Percentiles rank a stretch among this genome's conserved stretches.
phyloP scores from a whole-genome alignment of 139 green algal genomes.

The Picochlorum sp. region DNA sequence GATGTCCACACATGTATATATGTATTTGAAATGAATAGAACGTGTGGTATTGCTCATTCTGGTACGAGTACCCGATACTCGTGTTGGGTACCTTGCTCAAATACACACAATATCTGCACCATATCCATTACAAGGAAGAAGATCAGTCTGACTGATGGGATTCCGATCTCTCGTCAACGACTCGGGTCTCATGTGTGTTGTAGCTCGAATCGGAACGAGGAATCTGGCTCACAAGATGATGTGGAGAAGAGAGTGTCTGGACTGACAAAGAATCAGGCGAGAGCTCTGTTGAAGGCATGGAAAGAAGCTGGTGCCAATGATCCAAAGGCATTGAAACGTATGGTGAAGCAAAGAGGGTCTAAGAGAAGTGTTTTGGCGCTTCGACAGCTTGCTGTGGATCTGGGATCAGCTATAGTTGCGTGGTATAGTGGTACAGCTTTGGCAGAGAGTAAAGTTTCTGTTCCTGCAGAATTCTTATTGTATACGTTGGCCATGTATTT shows the following conservation, averaged over 20 bases:
- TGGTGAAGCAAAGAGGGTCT: conserved; percentile 14
- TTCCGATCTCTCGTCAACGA: too few relatives aligned
- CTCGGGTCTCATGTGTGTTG: too few relatives aligned
- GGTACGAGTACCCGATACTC: too few relatives aligned
- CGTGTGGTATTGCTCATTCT: too few relatives aligned
- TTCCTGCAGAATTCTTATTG: conserved; percentile 10
- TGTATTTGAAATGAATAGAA: too few relatives aligned
- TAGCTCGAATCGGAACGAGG: neutral
- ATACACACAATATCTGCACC: too few relatives aligned
- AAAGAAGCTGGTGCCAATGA: conserved; percentile 11
- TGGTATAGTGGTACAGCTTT: conserved; percentile 12
- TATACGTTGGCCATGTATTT: conserved; percentile 25
- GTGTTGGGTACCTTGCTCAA: too few relatives aligned
- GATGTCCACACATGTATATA: too few relatives aligned
- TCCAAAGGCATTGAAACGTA: conserved; percentile 10
- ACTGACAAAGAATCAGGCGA: conserved; percentile 13
- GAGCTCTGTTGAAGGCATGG: conserved; percentile 23
- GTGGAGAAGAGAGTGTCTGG: neutral
- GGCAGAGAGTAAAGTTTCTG: neutral
- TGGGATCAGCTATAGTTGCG: conserved; percentile 1
- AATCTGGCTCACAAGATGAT: neutral
- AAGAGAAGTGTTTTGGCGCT: neutral
- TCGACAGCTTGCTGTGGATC: conserved; percentile 20
- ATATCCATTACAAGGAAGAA: too few relatives aligned
- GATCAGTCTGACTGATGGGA: too few relatives aligned